Percentiles rank a stretch among this genome's conserved stretches.
phyloP scores from a whole-genome alignment of 1,284 basidiomycete genomes.

The Rhodotorula sp. region DNA sequence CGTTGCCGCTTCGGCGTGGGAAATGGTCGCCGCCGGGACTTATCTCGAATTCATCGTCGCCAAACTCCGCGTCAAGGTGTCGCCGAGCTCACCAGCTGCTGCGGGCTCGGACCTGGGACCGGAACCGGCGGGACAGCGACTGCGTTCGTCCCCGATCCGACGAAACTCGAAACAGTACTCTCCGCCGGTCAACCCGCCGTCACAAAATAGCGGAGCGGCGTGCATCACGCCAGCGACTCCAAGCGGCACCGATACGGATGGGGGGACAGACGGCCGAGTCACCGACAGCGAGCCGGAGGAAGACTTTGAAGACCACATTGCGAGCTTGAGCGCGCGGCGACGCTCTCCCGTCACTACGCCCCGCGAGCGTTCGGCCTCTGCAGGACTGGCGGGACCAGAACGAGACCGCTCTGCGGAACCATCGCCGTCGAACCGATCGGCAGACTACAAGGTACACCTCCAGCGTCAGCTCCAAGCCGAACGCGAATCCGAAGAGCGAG shows the following conservation, averaged over 20 bases:
- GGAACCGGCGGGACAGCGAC: not conserved
- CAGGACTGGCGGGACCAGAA: not conserved
- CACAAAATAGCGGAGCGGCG: not conserved
- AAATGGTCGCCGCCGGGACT: not conserved
- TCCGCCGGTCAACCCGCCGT: not conserved
- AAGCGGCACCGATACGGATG: constrained; percentile 7
- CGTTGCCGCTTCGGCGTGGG: constrained; percentile 5
- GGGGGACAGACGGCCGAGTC: constrained; percentile 1
- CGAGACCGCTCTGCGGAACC: not conserved
- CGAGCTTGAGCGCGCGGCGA: not conserved
- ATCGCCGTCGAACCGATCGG: constrained; percentile 3
- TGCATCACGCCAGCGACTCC: constrained; percentile 13
- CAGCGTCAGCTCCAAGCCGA: not conserved
- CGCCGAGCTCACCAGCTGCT: not conserved
- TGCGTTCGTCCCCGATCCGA: not conserved
- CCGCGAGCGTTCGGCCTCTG: not conserved
- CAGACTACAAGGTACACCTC: not conserved
- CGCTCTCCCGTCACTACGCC: not conserved
- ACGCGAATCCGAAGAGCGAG: no score
- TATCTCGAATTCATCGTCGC: constrained; percentile 5
- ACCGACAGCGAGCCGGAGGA: constrained; percentile 4
- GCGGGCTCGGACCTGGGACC: not conserved
- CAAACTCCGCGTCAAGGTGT: not conserved
- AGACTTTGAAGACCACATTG: no score
- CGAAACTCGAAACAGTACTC: not conserved